phyloP scores from a whole-genome alignment of 83 land plant species.

The Diphasiastrum complanatum region DNA sequence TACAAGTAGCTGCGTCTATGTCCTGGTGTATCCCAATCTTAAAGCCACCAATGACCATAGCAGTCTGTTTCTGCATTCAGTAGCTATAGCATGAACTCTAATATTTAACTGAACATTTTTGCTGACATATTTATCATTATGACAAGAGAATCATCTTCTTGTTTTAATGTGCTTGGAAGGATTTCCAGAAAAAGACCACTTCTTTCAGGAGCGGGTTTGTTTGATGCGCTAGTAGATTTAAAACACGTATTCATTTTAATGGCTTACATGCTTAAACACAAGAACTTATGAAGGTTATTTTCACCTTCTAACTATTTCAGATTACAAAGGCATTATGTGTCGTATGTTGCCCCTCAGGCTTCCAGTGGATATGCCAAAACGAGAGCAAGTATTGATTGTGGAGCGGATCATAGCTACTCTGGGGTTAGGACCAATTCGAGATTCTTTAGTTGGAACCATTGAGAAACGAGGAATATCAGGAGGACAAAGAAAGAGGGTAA shows the following conservation, averaged over 20 bases:
- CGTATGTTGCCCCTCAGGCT: constrained; percentile 44
- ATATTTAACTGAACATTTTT: no score
- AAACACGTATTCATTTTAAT: no score
- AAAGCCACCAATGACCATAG: no score
- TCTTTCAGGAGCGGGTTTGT: no score
- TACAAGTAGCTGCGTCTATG: no score
- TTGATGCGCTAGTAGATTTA: neutral
- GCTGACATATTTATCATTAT: no score
- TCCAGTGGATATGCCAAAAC: constrained; percentile 47
- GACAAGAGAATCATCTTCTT: no score
- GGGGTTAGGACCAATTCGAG: constrained; percentile 69
- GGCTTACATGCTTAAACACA: neutral
- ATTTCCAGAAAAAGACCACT: no score
- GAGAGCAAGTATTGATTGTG: constrained; percentile 73
- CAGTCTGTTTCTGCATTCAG: no score
- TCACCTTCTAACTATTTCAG: neutral
- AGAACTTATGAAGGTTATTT: neutral
- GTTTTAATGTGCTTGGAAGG: no score
- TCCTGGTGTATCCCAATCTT: no score
- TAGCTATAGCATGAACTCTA: no score
- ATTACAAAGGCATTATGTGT: neutral
- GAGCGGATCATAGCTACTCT: constrained; percentile 89
- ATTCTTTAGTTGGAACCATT: constrained; percentile 86
- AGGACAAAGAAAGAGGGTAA: constrained; percentile 94
- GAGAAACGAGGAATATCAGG: constrained; percentile 96